phyloP scores from a whole-genome alignment of 1,284 basidiomycete species.

The Ceratobasidium sp. region DNA sequence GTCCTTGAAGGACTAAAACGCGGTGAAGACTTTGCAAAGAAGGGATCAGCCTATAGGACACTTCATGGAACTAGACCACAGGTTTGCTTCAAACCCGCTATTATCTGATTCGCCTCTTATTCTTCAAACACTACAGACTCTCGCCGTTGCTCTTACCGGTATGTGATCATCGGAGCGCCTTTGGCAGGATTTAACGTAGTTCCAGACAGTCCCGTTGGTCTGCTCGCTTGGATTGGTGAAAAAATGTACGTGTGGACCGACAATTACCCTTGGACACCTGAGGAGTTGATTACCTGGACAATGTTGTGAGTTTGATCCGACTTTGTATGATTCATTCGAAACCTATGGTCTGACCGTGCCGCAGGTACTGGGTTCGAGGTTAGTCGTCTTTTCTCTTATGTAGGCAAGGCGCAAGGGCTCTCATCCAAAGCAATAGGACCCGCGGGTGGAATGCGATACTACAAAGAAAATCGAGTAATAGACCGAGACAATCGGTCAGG shows the following conservation, averaged over 20 bases:
- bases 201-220: constrained; percentile 49
- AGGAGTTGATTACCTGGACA: constrained; percentile 50
- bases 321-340: too few species aligned
- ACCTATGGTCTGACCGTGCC: not conserved
- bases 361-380: constrained; percentile 33
- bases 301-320: constrained; percentile 42
- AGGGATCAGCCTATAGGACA: constrained; percentile 39
- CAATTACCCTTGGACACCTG: constrained; percentile 50
- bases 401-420: too few species aligned
- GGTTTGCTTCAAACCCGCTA: constrained; percentile 23
- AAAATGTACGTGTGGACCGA: constrained; percentile 50
- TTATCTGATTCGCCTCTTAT: not conserved
- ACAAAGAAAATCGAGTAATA: constrained; percentile 47
- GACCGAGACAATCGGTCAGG: constrained; percentile 17
- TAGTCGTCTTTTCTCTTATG: too few species aligned
- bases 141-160: constrained; percentile 50
- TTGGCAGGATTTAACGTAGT: not conserved
- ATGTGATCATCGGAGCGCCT: not conserved
- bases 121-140: constrained; percentile 40
- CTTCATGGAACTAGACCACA: constrained; percentile 48
- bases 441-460: constrained; percentile 44
- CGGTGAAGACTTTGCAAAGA: constrained; percentile 23
- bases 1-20: constrained; percentile 26
- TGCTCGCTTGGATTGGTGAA: constrained; percentile 51
- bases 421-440: constrained; percentile 12